These are phyloP conservation scores for Leptographium galeiforme DNA, from an alignment of 2,329 filamentous ascomycete species.

Conservation along the genomic window DNA sequence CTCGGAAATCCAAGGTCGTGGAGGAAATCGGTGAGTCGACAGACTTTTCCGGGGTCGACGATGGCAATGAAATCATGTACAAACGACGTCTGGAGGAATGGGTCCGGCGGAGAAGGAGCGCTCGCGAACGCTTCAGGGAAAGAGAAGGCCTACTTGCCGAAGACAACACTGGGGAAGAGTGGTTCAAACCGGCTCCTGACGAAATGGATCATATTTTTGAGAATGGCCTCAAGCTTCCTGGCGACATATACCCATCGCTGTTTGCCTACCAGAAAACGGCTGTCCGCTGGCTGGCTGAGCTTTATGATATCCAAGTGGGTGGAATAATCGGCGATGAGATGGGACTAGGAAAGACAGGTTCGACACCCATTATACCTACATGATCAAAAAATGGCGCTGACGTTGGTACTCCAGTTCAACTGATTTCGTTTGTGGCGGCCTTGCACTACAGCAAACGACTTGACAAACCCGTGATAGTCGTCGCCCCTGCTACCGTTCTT, in stretches of 20 bases:
- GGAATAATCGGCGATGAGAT: conserved; percentile 97
- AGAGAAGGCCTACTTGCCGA: conserved; percentile 20
- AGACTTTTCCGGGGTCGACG: conserved; percentile 55
- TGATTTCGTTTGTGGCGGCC: conserved; percentile 70
- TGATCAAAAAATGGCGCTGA: conserved; percentile 32
- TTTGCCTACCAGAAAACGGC: conserved; percentile 97
- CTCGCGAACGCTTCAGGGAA: conserved; percentile 22
- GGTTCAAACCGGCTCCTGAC: conserved; percentile 77
- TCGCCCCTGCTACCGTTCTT: conserved; percentile 88
- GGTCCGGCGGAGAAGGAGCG: conserved; percentile 40
- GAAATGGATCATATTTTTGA: conserved; percentile 63
- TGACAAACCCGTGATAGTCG: conserved; percentile 73
- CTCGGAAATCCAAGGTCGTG: conserved; percentile 2
- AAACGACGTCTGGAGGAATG: conserved; percentile 62
- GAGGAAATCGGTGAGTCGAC: conserved; percentile 22
- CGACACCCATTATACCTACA: not conserved
- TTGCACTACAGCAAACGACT: conserved; percentile 85
- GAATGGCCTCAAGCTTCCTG: conserved; percentile 67
- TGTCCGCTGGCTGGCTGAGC: conserved; percentile 88
- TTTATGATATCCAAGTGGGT: conserved; percentile 79
- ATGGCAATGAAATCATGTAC: conserved; percentile 77
- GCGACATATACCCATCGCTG: conserved; percentile 81
- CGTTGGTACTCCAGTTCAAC: conserved; percentile 44
- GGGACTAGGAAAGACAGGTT: conserved; percentile 83
- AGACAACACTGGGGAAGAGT: conserved; percentile 45